Conservation (phyloP, 2,329 filamentous ascomycete genomes). For the Sphaerulina musiva region DNA sequence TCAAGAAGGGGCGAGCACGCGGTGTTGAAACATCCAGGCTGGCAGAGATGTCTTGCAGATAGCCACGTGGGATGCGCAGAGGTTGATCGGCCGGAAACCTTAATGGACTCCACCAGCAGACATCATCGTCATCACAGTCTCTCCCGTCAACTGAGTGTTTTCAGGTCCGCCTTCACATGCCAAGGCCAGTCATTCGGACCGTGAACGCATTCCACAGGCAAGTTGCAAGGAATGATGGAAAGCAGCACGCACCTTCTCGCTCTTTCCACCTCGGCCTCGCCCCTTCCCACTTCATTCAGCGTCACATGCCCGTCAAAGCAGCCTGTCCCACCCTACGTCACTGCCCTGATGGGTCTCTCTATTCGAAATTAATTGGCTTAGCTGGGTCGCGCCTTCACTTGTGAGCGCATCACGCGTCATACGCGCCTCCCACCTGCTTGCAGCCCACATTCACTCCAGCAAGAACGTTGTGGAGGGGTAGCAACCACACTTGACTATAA, state of each 20-base stretch:
- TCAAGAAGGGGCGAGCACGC: background rate
- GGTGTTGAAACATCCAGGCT: background rate
- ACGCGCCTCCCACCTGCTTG: background rate
- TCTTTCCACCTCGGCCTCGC: too few relatives aligned
- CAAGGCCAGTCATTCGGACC: background rate
- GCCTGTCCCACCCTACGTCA: too few relatives aligned
- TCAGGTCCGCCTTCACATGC: background rate
- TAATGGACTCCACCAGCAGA: background rate
- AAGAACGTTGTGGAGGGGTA: background rate
- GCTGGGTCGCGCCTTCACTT: background rate
- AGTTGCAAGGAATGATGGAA: background rate
- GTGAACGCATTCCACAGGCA: background rate
- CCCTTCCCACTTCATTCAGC: too few relatives aligned
- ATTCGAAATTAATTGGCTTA: background rate
- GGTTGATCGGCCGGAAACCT: background rate
- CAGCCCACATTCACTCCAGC: background rate
- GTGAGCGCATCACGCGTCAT: background rate
- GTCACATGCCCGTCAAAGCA: too few relatives aligned
- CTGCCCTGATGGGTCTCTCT: too few relatives aligned
- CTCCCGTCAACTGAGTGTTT: too few relatives aligned
- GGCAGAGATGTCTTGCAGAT: background rate
- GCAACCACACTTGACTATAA: constrained; percentile 1
- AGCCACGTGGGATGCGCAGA: background rate
- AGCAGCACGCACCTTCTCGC: background rate
- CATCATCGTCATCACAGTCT: background rate